These are phyloP conservation scores for Lachnellula hyalina DNA, from an alignment of 2,329 filamentous ascomycete species.

Conservation along the genomic window DNA sequence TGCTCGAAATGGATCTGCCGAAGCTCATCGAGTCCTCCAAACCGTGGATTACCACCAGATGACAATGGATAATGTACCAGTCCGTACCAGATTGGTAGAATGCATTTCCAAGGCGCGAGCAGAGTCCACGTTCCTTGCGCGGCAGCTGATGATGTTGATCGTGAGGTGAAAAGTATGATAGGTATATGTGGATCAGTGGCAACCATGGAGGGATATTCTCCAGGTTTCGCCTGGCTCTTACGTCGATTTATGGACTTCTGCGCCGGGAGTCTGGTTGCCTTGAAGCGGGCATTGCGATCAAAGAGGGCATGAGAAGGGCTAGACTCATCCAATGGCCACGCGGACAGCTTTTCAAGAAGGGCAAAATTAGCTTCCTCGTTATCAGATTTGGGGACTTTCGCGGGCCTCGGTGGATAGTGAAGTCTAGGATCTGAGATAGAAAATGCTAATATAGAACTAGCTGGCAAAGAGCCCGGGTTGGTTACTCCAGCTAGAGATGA, in stretches of 20 bases:
- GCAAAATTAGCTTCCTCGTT: conserved; percentile 32
- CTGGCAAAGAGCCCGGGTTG: conserved; percentile 65
- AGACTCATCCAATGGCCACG: conserved; percentile 60
- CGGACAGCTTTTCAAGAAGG: conserved; percentile 56
- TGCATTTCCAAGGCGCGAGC: conserved; percentile 85
- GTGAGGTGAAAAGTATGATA: conserved; percentile 61
- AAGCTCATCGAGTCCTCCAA: conserved; percentile 75
- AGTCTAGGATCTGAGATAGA: conserved; percentile 74
- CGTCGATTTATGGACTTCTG: conserved; percentile 80
- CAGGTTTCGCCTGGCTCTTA: conserved; percentile 58
- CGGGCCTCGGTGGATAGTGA: conserved; percentile 62
- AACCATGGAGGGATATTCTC: conserved; percentile 52
- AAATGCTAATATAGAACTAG: conserved; percentile 67
- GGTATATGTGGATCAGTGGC: conserved; percentile 71
- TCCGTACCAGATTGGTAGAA: conserved; percentile 78
- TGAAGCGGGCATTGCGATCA: conserved; percentile 58
- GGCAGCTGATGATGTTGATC: conserved; percentile 41
- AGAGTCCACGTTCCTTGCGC: conserved; percentile 73
- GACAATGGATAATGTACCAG: conserved; percentile 77
- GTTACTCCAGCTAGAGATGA: conserved; percentile 51
- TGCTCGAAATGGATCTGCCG: conserved; percentile 79
- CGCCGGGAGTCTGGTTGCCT: conserved; percentile 60
- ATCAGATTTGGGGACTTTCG: conserved; percentile 37
- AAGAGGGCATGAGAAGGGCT: conserved; percentile 55
- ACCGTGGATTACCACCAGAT: conserved; percentile 72